Evolutionary conservation across 2,329 filamentous ascomycete species (phyloP), one percentile per base, ranked within the genome.

Genomic region (Didymella glomerata): DNA sequence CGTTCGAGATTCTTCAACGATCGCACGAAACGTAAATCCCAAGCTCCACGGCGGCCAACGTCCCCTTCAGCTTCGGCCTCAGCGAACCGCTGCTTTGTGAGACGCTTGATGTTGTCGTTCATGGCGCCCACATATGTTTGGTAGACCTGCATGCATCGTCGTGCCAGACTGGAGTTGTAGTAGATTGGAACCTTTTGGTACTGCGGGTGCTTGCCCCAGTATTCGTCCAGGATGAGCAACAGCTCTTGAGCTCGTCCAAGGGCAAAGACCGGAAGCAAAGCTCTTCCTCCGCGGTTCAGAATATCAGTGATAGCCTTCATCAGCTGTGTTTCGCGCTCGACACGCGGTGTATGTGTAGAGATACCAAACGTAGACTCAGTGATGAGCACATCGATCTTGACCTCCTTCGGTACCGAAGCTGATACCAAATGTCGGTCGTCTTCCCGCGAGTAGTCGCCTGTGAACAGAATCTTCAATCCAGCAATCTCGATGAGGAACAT

Each of bases 401-500:
- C 86, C 36, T 90, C 91, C 64, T 88, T 88, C 3, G 95, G 95
- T 0, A 98, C 92, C 66, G 94, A 88, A 14, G 95, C 95, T 0
- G 95, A 96, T 51, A 99, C 93, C 51, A 99, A 82, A 86, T 99
- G 95, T 30, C 95, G 86, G 79, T 99, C 95, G 63, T 96, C 91
- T 77, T 99, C 95, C 60, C 95, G 86, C 4, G 93, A 97, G 80
- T 99, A 99, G 79, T 99, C 95, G 47, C 95, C 95, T 0, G 95
- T 99, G 78, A 99, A 99, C 69, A 99, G 88, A 57, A 98, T 94
- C 71, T 97, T 98, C 60, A 99, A 86, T 0, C 94, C 95, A 4
- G 94, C 95, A 72, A 99, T 99, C 73, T 97, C 94, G 68, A 99
- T 92, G 32, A 98, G 85, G 68, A 97, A 99, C 95, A 99, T 99